Conservation (phyloP, 306 rosid genomes). For the Crotalaria pallida region DNA sequence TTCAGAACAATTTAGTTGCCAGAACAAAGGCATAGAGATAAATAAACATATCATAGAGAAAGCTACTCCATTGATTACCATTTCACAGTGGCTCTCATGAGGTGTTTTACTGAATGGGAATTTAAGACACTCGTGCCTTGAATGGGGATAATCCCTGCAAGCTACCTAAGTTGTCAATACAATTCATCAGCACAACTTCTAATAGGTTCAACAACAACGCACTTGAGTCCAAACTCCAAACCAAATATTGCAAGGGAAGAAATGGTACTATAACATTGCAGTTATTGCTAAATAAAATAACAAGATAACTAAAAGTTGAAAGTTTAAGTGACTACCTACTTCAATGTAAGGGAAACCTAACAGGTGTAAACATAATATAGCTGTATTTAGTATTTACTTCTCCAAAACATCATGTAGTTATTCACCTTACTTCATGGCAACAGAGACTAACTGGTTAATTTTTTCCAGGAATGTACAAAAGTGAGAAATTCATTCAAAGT, state of each 20-base stretch:
- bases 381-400: no score
- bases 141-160: conserved; percentile 70
- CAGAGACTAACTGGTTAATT: no score
- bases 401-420: no score
- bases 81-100: conserved; percentile 52
- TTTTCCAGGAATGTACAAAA: no score
- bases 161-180: conserved; percentile 48
- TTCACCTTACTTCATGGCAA: no score
- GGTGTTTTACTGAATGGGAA: conserved; percentile 47
- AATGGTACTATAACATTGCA: background rate
- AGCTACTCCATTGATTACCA: conserved; percentile 30
- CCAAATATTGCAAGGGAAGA: background rate
- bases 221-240: background rate
- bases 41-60: background rate
- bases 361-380: no score
- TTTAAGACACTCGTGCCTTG: conserved; percentile 58
- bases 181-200: background rate
- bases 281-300: background rate
- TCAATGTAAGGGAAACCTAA: no score
- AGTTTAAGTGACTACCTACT: no score
- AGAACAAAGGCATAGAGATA: background rate
- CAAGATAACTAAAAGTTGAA: background rate
- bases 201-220: background rate
- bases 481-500: no score
- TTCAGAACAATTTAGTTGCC: background rate